Base-by-base conservation (phyloP, 306 rosid genomes). In the Corylus heterophylla region DNA sequence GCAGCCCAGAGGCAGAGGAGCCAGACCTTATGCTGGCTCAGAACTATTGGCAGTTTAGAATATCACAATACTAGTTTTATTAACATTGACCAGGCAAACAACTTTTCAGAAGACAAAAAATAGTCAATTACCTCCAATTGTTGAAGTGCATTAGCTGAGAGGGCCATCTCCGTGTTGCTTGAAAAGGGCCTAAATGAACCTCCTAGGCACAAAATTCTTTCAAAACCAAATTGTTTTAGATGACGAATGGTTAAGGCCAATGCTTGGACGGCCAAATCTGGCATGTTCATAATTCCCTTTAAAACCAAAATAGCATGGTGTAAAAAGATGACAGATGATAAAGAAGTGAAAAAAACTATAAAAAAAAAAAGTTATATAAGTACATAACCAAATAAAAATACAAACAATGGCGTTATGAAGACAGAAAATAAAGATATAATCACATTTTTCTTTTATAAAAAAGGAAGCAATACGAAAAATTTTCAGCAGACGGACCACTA, bases 91-190 rank as follows among this genome's bases (percentile, higher is more conserved):
- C 50, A 55, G 71, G 79, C 74, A 78, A 76, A 77, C 10, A 42
- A 64, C 27, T 42, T 42, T 55, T 74, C 31, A 25, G 56, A 22
- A 37, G 37, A 25, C 29, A 31, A 37, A 22, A 45, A 58, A 58
- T 16, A 75, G 12, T 10, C 63, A 80, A 71, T 83, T 84, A 95
- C 98, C 98, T 95, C 98, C 76, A 95, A 83, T 71, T 95, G 98
- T 82, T 86, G 93, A 83, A 95, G 97, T 69, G 98, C 78, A 86
- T 95, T 95, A 76, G 92, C 93, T 5, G 98, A 91, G 74, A 95
- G 95, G 81, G 84, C 80, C 97, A 95, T 91, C 85, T 95, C 97
- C 55, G 75, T 78, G 69, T 90, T 86, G 91, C 84, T 89, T 80
- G 92, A 87, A 58, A 91, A 85, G 66, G 98, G 97, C 87, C 96